phyloP scores from a whole-genome alignment of 306 rosid genomes.

The Corylus heterophylla region DNA sequence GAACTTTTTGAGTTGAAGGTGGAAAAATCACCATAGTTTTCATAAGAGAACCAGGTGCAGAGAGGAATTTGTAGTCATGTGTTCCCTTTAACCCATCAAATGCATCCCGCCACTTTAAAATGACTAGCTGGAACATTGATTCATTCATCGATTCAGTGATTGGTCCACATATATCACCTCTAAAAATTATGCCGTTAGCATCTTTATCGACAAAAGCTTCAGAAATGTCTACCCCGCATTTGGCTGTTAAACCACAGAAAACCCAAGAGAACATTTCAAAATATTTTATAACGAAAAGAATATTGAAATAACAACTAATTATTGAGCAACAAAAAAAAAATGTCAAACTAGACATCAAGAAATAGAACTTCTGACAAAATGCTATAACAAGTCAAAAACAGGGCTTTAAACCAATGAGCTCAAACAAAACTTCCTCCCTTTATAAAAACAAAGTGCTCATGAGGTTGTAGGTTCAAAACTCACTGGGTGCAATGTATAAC shows the following conservation, averaged over 20 bases:
- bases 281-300: constrained; percentile 9
- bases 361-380: background rate
- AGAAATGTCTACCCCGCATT: constrained; percentile 33
- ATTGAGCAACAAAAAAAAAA: constrained; percentile 21
- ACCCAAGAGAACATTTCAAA: constrained; percentile 16
- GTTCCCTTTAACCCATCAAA: constrained; percentile 88
- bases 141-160: constrained; percentile 89
- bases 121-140: constrained; percentile 83
- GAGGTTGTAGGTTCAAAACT: background rate
- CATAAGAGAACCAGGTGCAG: constrained; percentile 91
- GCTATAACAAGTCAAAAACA: too few relatives aligned
- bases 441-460: background rate
- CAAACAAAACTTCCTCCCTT: background rate
- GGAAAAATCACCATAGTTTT: constrained; percentile 72
- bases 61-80: constrained; percentile 69
- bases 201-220: constrained; percentile 45
- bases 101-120: constrained; percentile 78
- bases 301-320: constrained; percentile 19
- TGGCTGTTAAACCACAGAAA: constrained; percentile 42
- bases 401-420: background rate
- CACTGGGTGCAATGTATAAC: background rate
- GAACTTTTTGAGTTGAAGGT: constrained; percentile 8
- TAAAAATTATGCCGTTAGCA: constrained; percentile 50
- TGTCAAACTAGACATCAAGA: constrained; percentile 5
- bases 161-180: constrained; percentile 88